These are phyloP conservation scores for Pigoraptor vietnamica DNA, from an alignment of 78 protist species.

Conservation along the genomic window DNA sequence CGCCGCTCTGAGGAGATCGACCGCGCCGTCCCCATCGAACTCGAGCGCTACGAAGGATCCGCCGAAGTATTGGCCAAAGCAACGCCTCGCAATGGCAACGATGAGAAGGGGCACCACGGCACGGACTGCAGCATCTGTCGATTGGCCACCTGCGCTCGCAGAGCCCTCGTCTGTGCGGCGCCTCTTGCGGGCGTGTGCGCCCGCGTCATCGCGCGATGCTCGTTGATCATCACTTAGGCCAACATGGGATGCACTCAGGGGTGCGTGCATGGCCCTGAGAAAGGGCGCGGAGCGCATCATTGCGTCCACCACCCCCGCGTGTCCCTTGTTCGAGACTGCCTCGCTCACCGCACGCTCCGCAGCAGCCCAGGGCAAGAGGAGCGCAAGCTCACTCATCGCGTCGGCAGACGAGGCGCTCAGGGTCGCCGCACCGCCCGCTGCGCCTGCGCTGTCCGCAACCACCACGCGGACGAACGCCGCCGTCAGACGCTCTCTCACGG, in stretches of 20 bases:
- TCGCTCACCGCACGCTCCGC: not conserved
- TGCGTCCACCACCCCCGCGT: not conserved
- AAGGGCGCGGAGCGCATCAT: not conserved
- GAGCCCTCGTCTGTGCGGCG: too few relatives aligned
- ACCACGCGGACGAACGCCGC: not conserved
- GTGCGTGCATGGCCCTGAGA: not conserved
- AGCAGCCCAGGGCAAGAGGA: not conserved
- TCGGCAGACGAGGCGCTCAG: not conserved
- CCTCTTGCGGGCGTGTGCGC: not conserved
- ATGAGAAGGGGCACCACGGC: not conserved
- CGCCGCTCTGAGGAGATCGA: not conserved
- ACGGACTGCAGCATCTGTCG: not conserved
- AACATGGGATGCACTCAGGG: not conserved
- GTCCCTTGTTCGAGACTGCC: not conserved
- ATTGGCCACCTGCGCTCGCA: not conserved
- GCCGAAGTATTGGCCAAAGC: not conserved
- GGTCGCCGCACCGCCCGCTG: not conserved
- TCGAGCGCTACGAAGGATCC: not conserved
- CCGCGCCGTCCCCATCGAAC: not conserved
- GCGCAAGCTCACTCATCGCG: not conserved
- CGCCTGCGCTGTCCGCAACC: not conserved
- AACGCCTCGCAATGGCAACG: not conserved
- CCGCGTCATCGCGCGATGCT: not conserved
- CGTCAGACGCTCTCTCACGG: not conserved
- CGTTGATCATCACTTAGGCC: not conserved